Evolutionary conservation across 1,284 basidiomycete genomes (phyloP).

Genomic region (Macrocystidia cucumis): DNA sequence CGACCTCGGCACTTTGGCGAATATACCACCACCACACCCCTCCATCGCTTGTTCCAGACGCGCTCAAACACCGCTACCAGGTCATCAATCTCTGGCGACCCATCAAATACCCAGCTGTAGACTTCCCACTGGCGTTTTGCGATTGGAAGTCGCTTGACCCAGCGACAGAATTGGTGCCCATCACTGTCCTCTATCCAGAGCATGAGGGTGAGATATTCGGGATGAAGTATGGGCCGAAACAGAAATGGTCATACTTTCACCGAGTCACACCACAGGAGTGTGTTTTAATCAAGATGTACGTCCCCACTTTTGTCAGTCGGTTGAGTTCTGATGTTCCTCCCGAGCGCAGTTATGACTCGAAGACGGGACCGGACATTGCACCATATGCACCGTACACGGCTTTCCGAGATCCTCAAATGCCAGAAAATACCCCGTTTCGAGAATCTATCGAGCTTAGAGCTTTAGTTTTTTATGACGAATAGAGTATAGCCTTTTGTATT

Average conservation of each 20-base stretch:
- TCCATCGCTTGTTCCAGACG: slow-evolving; percentile 31
- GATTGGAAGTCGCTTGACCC: slow-evolving; percentile 48
- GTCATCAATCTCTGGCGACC: slow-evolving; percentile 73
- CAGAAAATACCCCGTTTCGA: slow-evolving; percentile 37
- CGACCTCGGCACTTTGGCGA: slow-evolving; percentile 35
- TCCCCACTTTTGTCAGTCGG: slow-evolving; percentile 5
- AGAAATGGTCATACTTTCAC: slow-evolving; percentile 59
- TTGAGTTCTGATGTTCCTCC: neutral
- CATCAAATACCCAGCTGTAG: slow-evolving; percentile 42
- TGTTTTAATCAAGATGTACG: slow-evolving; percentile 63
- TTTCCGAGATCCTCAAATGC: slow-evolving; percentile 47
- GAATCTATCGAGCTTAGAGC: slow-evolving; percentile 55
- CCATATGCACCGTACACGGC: slow-evolving; percentile 53
- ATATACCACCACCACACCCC: slow-evolving; percentile 48
- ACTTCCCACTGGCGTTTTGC: slow-evolving; percentile 56
- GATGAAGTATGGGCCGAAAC: slow-evolving; percentile 43
- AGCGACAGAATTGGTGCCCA: slow-evolving; percentile 37
- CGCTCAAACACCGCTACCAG: slow-evolving; percentile 48
- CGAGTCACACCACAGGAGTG: slow-evolving; percentile 58
- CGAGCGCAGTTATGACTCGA: slow-evolving; percentile 39
- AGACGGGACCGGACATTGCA: slow-evolving; percentile 42
- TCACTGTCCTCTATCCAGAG: slow-evolving; percentile 44
- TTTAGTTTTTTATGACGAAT: slow-evolving; percentile 59
- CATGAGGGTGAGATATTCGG: slow-evolving; percentile 50
- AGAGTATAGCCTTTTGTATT: no score